A percentile compares a stretch with the other conserved stretches of the same genome.
Conservation (phyloP, 345 rosid genomes). For the Eucalyptus guilfoylei region DNA sequence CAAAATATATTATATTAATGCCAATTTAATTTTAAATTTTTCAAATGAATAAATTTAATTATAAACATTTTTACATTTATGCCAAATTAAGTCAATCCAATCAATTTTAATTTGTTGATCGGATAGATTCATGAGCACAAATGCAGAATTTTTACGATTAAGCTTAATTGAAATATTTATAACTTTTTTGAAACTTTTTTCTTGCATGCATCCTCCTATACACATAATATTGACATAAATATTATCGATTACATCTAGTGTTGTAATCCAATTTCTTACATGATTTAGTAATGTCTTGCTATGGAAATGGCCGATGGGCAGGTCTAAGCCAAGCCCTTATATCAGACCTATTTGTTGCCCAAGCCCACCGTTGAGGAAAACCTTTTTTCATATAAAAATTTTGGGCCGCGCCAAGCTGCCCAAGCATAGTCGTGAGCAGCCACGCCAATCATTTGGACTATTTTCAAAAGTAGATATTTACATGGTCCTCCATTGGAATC, state of each 20-base stretch:
- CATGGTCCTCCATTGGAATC: background rate
- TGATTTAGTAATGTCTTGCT: background rate
- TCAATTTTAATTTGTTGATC: no score
- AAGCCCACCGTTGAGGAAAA: background rate
- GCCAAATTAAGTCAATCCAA: no score
- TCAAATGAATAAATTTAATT: no score
- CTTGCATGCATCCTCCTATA: no score
- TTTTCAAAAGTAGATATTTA: background rate
- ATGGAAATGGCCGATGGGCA: background rate
- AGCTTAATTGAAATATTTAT: no score
- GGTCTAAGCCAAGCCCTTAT: background rate
- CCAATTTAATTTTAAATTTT: fast-evolving
- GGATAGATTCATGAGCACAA: no score
- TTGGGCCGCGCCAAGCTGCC: background rate
- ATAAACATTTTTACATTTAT: no score
- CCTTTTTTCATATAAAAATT: background rate
- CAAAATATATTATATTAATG: no score
- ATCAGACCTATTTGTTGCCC: background rate
- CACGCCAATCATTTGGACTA: background rate
- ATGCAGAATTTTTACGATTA: no score
- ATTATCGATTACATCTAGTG: background rate
- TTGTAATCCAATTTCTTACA: background rate
- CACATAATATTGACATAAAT: background rate
- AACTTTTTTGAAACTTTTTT: no score
- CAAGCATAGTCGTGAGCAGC: background rate